Conservation (phyloP, 441 rosid species). For the Populus hybrid region DNA sequence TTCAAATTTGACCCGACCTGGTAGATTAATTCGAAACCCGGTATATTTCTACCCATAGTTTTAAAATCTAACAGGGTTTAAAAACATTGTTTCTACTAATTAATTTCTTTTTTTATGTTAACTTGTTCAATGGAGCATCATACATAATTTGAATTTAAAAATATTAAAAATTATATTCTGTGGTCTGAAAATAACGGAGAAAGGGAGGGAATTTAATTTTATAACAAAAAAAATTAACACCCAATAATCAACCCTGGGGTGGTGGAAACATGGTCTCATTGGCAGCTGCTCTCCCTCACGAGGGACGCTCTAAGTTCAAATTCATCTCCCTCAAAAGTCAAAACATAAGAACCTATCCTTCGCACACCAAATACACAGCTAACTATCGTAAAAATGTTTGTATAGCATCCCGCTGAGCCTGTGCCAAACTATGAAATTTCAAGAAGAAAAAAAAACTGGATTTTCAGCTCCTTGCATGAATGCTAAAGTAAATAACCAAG, state of each 20-base stretch:
- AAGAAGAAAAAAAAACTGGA: background rate
- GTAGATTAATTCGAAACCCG: no score
- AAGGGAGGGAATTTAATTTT: no score
- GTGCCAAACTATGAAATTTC: constrained; percentile 48
- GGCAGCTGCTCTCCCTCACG: background rate
- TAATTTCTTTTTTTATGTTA: no score
- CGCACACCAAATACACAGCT: constrained; percentile 6
- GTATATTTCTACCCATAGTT: no score
- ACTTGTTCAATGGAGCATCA: no score
- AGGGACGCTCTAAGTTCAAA: background rate
- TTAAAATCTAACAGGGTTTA: no score
- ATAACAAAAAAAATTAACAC: background rate
- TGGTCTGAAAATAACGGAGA: no score
- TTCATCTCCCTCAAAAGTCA: background rate
- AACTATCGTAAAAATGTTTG: constrained; percentile 42
- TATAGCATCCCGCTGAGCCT: constrained; percentile 47
- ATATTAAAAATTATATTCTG: no score
- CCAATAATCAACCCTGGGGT: background rate
- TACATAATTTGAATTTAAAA: no score
- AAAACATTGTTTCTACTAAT: no score
- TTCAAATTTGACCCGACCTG: accelerated
- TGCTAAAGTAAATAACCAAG: background rate
- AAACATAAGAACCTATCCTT: background rate
- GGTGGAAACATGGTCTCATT: background rate
- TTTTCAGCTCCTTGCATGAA: background rate